Evolutionary conservation across 2,329 filamentous ascomycete genomes (phyloP).

Genomic region (Scopulariopsis brevicaulis): DNA sequence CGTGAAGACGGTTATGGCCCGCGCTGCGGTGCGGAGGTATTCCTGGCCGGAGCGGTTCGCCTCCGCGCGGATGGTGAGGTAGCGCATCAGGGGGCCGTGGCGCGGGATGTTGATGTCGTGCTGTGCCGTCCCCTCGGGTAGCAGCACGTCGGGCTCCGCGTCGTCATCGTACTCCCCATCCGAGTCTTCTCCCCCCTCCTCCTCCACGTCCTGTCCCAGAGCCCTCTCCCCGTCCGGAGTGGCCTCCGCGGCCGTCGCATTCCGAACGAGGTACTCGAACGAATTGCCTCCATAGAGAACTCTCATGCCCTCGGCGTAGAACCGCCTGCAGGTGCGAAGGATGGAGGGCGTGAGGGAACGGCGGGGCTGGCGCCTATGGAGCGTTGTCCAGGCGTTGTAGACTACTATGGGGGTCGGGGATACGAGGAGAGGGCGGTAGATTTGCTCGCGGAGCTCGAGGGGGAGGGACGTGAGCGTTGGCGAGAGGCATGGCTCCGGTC

Average conservation of each 20-base stretch:
- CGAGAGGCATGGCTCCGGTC: neutral
- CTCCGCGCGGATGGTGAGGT: conserved; percentile 14
- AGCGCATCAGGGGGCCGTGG: conserved; percentile 2
- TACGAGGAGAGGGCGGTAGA: conserved; percentile 18
- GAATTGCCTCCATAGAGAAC: conserved; percentile 35
- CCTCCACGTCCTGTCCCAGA: neutral
- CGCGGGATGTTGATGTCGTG: conserved; percentile 3
- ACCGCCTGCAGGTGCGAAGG: conserved; percentile 19
- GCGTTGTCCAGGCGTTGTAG: conserved; percentile 18
- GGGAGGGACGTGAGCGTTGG: conserved; percentile 9
- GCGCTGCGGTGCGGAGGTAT: conserved; percentile 8
- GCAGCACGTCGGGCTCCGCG: neutral
- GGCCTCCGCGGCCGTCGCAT: conserved; percentile 14
- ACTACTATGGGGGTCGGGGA: conserved; percentile 17
- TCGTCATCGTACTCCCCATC: conserved; percentile 8
- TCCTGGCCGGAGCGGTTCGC: conserved; percentile 24
- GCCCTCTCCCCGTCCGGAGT: conserved; percentile 4
- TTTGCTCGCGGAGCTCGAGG: conserved; percentile 19
- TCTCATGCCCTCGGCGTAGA: conserved; percentile 23
- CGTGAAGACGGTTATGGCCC: conserved; percentile 4
- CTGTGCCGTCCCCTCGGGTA: neutral
- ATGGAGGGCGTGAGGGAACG: conserved; percentile 20
- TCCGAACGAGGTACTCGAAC: conserved; percentile 34
- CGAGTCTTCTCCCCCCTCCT: conserved; percentile 4
- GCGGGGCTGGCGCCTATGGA: conserved; percentile 2